phyloP scores from a whole-genome alignment of 2,329 filamentous ascomycete genomes.

The Fusarium tjaetaba region DNA sequence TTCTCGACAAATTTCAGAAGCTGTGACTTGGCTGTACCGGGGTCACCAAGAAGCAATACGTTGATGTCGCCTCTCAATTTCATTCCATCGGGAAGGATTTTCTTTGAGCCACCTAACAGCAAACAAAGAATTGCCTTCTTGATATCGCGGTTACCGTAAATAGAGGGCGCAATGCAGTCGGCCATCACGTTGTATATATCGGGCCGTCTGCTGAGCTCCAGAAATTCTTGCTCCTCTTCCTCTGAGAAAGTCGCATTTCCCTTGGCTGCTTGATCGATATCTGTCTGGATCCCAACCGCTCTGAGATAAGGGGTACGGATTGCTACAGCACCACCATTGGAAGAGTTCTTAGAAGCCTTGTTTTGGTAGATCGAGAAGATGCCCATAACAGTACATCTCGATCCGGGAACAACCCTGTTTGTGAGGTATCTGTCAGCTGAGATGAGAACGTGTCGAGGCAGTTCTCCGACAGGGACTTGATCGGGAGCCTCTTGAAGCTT shows the following conservation, averaged over 20 bases:
- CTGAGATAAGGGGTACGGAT: conserved; percentile 95
- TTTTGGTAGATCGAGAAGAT: conserved; percentile 98
- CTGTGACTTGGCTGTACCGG: conserved; percentile 97
- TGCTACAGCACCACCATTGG: conserved; percentile 82
- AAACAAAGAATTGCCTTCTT: conserved; percentile 97
- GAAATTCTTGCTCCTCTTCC: conserved; percentile 96
- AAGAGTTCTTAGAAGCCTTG: conserved; percentile 83
- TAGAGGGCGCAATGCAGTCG: conserved; percentile 94
- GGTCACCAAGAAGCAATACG: conserved; percentile 93
- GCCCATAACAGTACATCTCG: conserved; percentile 93
- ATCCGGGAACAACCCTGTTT: conserved; percentile 94
- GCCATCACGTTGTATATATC: conserved; percentile 94
- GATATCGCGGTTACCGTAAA: conserved; percentile 95
- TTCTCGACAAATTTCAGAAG: conserved; percentile 97
- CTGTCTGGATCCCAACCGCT: conserved; percentile 90
- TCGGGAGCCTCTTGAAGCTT: conserved; percentile 98
- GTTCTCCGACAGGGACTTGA: conserved; percentile 94
- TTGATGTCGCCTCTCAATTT: conserved; percentile 98
- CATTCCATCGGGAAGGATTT: conserved; percentile 97
- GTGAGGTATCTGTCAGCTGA: conserved; percentile 96
- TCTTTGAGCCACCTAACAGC: conserved; percentile 94
- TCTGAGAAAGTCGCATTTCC: conserved; percentile 87
- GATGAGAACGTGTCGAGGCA: conserved; percentile 93
- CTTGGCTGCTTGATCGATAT: conserved; percentile 88
- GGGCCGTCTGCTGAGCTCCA: conserved; percentile 87